These are phyloP conservation scores for Pelargonium myrrhifolium DNA, from an alignment of 441 rosid genomes.

Conservation along the genomic window DNA sequence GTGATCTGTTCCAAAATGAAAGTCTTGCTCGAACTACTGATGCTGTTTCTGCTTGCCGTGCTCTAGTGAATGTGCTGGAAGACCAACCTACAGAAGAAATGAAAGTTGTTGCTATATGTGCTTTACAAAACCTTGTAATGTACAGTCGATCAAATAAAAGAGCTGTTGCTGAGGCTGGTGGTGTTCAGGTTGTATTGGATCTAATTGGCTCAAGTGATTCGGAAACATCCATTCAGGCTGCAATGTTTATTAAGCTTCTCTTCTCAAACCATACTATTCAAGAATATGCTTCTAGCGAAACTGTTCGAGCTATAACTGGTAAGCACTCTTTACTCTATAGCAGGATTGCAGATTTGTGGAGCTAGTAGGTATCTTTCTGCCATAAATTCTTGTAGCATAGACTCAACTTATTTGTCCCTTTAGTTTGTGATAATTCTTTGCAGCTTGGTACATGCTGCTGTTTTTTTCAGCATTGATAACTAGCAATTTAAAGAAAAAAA, in stretches of 20 bases:
- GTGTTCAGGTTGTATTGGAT: conserved; percentile 97
- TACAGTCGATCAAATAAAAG: conserved; percentile 94
- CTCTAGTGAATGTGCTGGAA: conserved; percentile 94
- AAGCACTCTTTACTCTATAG: conserved; percentile 17
- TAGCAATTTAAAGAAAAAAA: background rate
- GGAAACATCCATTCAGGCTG: conserved; percentile 97
- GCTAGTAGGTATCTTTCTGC: background rate
- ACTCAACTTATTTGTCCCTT: background rate
- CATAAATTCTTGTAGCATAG: background rate
- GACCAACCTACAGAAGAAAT: conserved; percentile 99
- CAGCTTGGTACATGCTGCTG: background rate
- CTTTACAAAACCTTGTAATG: conserved; percentile 98
- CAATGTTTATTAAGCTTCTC: conserved; percentile 90
- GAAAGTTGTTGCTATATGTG: conserved; percentile 99
- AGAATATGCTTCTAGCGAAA: conserved; percentile 98
- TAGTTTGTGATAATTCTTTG: background rate
- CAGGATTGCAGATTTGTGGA: background rate
- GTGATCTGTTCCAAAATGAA: conserved; percentile 97
- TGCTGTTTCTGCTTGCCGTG: conserved; percentile 97
- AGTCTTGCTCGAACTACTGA: conserved; percentile 93
- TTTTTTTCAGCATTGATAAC: background rate
- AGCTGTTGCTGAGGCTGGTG: conserved; percentile 99
- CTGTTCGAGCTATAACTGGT: conserved; percentile 99
- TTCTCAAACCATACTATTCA: conserved; percentile 98
- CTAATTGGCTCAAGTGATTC: conserved; percentile 95